Conservation (phyloP, 2,329 filamentous ascomycete genomes). For the Cephalotrichum gorgonifer region DNA sequence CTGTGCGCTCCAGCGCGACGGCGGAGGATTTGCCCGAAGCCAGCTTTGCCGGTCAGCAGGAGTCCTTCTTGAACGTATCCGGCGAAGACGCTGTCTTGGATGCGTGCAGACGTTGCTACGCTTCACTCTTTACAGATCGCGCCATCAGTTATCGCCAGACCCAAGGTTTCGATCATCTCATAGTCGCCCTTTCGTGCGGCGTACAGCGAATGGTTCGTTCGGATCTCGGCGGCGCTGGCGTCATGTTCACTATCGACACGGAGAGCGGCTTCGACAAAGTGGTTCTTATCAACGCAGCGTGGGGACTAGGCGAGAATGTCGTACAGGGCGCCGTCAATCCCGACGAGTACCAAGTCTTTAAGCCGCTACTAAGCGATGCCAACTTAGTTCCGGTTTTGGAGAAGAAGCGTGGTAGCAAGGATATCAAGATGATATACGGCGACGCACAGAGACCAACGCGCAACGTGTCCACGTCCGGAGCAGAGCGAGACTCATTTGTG, state of each 20-base stretch:
- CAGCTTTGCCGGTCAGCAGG: conserved; percentile 26
- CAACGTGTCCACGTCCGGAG: conserved; percentile 24
- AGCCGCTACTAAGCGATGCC: conserved; percentile 18
- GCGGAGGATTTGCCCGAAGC: conserved; percentile 26
- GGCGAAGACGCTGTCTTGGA: conserved; percentile 19
- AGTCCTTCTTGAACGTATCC: conserved; percentile 24
- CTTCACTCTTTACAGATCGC: conserved; percentile 25
- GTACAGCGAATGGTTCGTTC: conserved; percentile 22
- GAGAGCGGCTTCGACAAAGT: conserved; percentile 26
- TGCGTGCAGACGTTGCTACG: conserved; percentile 24
- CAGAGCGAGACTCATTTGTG: conserved; percentile 20
- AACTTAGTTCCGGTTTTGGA: conserved; percentile 19
- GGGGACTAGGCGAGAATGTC: conserved; percentile 26
- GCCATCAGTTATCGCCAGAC: conserved; percentile 22
- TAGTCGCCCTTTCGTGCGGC: conserved; percentile 17
- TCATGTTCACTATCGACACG: conserved; percentile 29
- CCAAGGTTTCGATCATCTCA: conserved; percentile 16
- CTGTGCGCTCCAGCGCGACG: conserved; percentile 25
- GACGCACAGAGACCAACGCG: conserved; percentile 16
- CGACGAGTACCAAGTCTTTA: conserved; percentile 27
- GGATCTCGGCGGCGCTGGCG: conserved; percentile 20
- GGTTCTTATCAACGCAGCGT: conserved; percentile 23
- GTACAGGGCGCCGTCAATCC: conserved; percentile 26
- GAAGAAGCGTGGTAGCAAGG: conserved; percentile 23
- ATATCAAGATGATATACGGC: conserved; percentile 23